Percentiles rank a stretch among this genome's conserved stretches.
These are phyloP conservation scores for Planoprotostelium fungivorum DNA, from an alignment of 78 protist genomes.

Conservation along the genomic window DNA sequence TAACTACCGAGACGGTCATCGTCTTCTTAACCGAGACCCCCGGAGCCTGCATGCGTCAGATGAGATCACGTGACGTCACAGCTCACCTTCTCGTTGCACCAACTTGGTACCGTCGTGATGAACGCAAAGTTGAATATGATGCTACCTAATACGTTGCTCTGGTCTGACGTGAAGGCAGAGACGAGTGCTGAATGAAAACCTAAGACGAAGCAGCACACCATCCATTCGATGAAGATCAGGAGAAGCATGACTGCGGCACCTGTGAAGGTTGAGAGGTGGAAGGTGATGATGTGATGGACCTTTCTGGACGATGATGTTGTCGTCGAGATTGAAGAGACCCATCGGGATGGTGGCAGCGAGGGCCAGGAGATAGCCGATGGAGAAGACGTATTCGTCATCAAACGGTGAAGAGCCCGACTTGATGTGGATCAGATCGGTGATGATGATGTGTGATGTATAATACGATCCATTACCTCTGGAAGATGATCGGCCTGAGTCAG, in stretches of 20 bases:
- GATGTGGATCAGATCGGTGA: no score
- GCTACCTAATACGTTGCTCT: neutral
- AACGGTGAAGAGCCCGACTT: neutral
- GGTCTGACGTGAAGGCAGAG: neutral
- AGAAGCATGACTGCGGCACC: neutral
- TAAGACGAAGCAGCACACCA: neutral
- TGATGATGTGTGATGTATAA: no score
- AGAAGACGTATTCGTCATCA: neutral
- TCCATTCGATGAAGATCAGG: conserved; percentile 4
- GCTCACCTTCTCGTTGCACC: conserved; percentile 20
- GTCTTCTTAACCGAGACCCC: conserved; percentile 9
- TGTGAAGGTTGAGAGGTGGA: neutral
- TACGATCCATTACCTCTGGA: no score
- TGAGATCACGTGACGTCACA: neutral
- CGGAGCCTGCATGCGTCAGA: neutral
- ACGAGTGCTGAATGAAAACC: conserved; percentile 1
- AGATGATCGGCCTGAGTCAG: neutral
- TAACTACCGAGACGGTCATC: neutral
- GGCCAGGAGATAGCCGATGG: conserved; percentile 4
- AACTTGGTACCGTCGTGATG: conserved; percentile 10
- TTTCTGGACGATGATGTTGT: conserved; percentile 13
- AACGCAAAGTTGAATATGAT: conserved; percentile 18
- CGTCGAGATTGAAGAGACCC: conserved; percentile 20
- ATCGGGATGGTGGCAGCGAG: conserved; percentile 4
- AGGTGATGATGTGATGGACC: neutral